Evolutionary conservation across 257 asterid genomes (phyloP).

Genomic region (Eucommia ulmoides): DNA sequence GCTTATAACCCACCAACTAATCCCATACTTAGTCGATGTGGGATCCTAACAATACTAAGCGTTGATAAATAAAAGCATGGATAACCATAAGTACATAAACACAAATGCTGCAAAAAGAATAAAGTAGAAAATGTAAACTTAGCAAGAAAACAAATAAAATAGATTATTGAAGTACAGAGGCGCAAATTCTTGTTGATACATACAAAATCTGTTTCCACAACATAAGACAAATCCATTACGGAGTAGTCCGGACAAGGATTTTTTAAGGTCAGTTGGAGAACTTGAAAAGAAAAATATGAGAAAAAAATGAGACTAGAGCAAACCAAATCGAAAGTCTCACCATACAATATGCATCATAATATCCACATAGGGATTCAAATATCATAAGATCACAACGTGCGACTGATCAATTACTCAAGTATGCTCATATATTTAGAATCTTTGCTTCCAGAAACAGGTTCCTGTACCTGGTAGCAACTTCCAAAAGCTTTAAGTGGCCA

Average conservation of each 20-base stretch:
- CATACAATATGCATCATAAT: not conserved
- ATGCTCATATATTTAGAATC: constrained; percentile 1
- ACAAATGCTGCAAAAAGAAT: no score
- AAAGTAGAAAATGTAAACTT: no score
- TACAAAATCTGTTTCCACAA: no score
- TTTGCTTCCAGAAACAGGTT: constrained; percentile 4
- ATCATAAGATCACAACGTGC: not conserved
- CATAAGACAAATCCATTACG: no score
- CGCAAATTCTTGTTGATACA: no score
- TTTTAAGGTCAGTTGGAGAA: not conserved
- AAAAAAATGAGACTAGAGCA: not conserved
- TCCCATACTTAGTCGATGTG: no score
- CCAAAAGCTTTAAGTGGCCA: constrained; percentile 90
- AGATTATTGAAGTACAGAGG: no score
- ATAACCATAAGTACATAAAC: no score
- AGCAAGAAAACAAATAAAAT: no score
- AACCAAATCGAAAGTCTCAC: not conserved
- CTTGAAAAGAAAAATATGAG: not conserved
- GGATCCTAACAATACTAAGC: no score
- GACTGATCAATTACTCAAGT: constrained; percentile 1
- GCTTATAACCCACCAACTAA: no score
- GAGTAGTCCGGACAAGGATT: not conserved
- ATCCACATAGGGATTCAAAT: not conserved
- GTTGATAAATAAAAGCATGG: no score
- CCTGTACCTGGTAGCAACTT: constrained; percentile 66